phyloP scores from a whole-genome alignment of 768 basidiomycete genomes.

The Gautieria morchelliformis region DNA sequence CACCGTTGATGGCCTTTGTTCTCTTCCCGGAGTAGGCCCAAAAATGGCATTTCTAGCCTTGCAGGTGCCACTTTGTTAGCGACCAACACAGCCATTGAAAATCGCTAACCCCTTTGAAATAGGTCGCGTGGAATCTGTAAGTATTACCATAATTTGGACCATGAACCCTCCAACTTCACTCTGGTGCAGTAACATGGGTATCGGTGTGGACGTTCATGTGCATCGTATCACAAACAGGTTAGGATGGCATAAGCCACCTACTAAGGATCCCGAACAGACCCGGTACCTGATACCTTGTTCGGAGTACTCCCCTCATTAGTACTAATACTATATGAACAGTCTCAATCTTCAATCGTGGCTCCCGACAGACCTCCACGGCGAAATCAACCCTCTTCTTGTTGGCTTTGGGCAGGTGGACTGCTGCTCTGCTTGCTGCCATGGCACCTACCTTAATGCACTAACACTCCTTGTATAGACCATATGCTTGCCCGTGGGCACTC shows the following conservation, averaged over 20 bases:
- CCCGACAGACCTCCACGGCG: slow-evolving; percentile 56
- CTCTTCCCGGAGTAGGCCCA: slow-evolving; percentile 84
- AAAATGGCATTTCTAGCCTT: slow-evolving; percentile 91
- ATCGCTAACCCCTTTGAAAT: neutral
- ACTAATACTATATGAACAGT: slow-evolving; percentile 27
- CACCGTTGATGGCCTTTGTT: slow-evolving; percentile 81
- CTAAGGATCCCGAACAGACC: slow-evolving; percentile 83
- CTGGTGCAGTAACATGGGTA: slow-evolving; percentile 62
- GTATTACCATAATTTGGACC: slow-evolving; percentile 14
- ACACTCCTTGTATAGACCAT: slow-evolving; percentile 35
- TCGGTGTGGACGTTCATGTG: slow-evolving; percentile 94
- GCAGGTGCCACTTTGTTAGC: slow-evolving; percentile 26
- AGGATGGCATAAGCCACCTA: slow-evolving; percentile 82
- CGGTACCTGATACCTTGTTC: slow-evolving; percentile 34
- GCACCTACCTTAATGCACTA: neutral
- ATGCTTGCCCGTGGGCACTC: slow-evolving; percentile 56
- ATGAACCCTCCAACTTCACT: neutral
- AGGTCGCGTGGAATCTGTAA: slow-evolving; percentile 72
- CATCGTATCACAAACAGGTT: slow-evolving; percentile 91
- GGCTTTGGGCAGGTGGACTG: slow-evolving; percentile 86
- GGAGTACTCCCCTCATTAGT: neutral
- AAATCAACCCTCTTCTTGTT: slow-evolving; percentile 75
- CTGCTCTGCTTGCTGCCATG: slow-evolving; percentile 4
- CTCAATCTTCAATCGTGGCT: slow-evolving; percentile 80
- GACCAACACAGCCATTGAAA: neutral